Evolutionary conservation across 2,329 filamentous ascomycete species (phyloP).

Genomic region (Phyllosticta capitalensis): DNA sequence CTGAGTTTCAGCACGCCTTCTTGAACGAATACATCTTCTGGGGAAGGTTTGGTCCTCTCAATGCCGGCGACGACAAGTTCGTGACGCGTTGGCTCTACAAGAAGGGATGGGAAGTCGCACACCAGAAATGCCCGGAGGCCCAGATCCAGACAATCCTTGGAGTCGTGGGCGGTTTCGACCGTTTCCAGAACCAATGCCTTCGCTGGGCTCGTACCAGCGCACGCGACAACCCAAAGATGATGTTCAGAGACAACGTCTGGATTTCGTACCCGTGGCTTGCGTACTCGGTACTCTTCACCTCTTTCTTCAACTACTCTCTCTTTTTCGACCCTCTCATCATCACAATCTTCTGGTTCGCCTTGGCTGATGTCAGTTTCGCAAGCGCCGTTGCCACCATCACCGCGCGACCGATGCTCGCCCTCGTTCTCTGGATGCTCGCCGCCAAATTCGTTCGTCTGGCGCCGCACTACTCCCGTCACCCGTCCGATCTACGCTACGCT

Average conservation of each 20-base stretch:
- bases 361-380: constrained; percentile 8
- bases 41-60: constrained; percentile 12
- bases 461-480: constrained; percentile 43
- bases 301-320: constrained; percentile 47
- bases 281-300: constrained; percentile 48
- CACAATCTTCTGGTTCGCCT: constrained; percentile 28
- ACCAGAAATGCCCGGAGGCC: constrained; percentile 42
- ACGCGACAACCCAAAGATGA: constrained; percentile 13
- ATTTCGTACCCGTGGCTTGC: constrained; percentile 40
- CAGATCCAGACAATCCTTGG: constrained; percentile 41
- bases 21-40: constrained; percentile 17
- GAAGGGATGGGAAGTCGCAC: constrained; percentile 39
- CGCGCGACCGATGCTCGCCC: constrained; percentile 13
- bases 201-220: constrained; percentile 17
- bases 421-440: constrained; percentile 41
- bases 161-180: constrained; percentile 12
- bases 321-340: constrained; percentile 41
- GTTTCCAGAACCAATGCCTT: constrained; percentile 17
- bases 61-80: constrained; percentile 33
- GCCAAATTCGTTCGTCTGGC: constrained; percentile 50
- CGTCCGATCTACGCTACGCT: constrained; percentile 43
- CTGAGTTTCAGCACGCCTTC: constrained; percentile 16
- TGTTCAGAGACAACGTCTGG: constrained; percentile 32
- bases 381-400: constrained; percentile 11
- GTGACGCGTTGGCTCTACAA: constrained; percentile 43